These are phyloP conservation scores for Didymella pinodella DNA, from an alignment of 2,329 filamentous ascomycete species.

Conservation along the genomic window DNA sequence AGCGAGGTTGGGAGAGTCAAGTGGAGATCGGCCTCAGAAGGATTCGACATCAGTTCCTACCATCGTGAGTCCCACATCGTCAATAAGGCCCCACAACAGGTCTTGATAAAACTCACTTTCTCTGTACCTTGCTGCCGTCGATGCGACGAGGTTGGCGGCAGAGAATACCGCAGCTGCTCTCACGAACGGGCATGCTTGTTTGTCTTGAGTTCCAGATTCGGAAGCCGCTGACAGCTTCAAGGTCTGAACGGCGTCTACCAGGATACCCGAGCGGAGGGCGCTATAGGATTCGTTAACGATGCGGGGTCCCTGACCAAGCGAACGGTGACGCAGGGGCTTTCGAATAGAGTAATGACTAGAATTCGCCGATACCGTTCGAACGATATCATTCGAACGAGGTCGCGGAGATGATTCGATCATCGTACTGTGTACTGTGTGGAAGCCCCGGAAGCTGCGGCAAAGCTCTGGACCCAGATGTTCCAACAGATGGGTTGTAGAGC, in stretches of 20 bases:
- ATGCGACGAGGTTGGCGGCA: constrained; percentile 64
- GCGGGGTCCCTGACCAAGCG: constrained; percentile 16
- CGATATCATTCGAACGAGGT: constrained; percentile 29
- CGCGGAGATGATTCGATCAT: constrained; percentile 28
- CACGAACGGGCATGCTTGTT: constrained; percentile 60
- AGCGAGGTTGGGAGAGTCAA: constrained; percentile 60
- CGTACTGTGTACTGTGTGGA: constrained; percentile 19
- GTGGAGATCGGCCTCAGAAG: constrained; percentile 32
- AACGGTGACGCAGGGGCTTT: constrained; percentile 19
- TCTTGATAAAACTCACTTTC: constrained; percentile 55
- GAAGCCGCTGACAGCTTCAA: constrained; percentile 68
- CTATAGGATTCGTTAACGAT: constrained; percentile 22
- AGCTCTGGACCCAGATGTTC: background rate
- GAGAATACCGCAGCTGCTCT: constrained; percentile 62
- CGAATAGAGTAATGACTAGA: constrained; percentile 24
- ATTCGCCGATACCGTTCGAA: constrained; percentile 28
- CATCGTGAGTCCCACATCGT: constrained; percentile 54
- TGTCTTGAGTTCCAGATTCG: constrained; percentile 78
- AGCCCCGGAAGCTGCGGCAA: constrained; percentile 24
- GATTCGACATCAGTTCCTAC: constrained; percentile 68
- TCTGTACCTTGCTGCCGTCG: constrained; percentile 64
- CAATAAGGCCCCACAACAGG: background rate
- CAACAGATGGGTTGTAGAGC: background rate
- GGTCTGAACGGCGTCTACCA: constrained; percentile 60
- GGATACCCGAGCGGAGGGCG: constrained; percentile 24